phyloP scores from a whole-genome alignment of 202 grass and related monocot genomes.

The Digitaria exilis region DNA sequence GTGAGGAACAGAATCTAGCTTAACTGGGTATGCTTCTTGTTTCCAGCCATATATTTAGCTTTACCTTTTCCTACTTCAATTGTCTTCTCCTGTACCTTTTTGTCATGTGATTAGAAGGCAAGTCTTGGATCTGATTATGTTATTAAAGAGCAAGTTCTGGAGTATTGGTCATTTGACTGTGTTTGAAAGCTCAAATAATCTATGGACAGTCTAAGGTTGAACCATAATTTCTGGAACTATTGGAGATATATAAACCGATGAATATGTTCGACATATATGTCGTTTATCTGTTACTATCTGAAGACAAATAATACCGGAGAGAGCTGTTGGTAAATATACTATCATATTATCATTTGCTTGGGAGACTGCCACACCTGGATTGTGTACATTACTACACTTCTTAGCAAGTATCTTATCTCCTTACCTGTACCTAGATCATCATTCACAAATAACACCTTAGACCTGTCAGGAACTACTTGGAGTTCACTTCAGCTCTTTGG shows the following conservation, averaged over 20 bases:
- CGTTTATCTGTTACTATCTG: neutral
- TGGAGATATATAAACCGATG: conserved; percentile 1
- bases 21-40: conserved; percentile 39
- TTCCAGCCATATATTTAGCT: conserved; percentile 3
- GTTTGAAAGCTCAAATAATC: neutral
- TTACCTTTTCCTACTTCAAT: neutral
- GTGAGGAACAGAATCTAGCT: conserved; percentile 37
- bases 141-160: conserved; percentile 3
- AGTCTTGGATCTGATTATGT: neutral
- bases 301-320: neutral
- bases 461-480: neutral
- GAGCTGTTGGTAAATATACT: conserved; percentile 4
- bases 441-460: conserved; percentile 1
- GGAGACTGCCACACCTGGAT: neutral
- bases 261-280: neutral
- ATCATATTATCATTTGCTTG: neutral
- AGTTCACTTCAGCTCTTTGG: neutral
- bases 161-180: conserved; percentile 7
- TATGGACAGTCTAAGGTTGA: conserved; percentile 1
- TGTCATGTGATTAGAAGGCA: neutral
- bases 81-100: neutral
- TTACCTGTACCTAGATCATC: too few relatives aligned
- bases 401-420: neutral
- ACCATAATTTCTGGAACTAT: neutral
- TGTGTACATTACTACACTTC: neutral